Conservation (phyloP, 441 rosid genomes). For the Pelargonium fulgidum region DNA sequence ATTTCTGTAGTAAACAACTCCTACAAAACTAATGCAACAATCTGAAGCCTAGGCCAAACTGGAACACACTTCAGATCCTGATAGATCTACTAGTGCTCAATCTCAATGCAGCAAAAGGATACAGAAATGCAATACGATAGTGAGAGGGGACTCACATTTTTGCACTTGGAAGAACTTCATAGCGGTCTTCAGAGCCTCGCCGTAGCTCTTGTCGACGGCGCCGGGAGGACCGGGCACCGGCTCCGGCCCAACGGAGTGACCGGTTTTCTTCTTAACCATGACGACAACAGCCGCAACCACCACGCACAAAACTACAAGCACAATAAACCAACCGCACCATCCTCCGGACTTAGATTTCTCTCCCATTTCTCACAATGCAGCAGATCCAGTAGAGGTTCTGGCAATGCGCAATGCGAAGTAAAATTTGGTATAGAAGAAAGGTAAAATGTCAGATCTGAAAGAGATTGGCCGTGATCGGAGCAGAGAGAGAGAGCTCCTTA, state of each 20-base stretch:
- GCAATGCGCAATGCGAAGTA: too few species aligned
- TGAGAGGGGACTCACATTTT: slow-evolving; percentile 42
- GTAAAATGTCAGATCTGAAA: too few species aligned
- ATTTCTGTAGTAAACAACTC: too few species aligned
- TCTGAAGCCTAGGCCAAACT: background rate
- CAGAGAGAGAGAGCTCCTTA: too few species aligned
- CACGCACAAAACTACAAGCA: slow-evolving; percentile 39
- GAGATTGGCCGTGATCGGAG: too few species aligned
- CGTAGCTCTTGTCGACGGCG: slow-evolving; percentile 63
- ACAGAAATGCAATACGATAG: background rate
- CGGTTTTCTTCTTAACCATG: slow-evolving; percentile 39
- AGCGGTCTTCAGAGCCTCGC: slow-evolving; percentile 70
- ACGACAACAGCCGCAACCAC: slow-evolving; percentile 47
- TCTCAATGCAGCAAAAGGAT: background rate
- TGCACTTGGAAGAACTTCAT: slow-evolving; percentile 84
- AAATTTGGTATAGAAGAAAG: too few species aligned
- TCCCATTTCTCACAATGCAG: slow-evolving; percentile 31
- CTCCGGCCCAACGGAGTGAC: slow-evolving; percentile 21
- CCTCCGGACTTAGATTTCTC: slow-evolving; percentile 53
- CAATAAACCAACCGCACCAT: slow-evolving; percentile 55
- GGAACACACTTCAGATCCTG: background rate
- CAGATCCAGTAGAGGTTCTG: too few species aligned
- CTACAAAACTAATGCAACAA: background rate
- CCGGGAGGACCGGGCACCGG: slow-evolving; percentile 70
- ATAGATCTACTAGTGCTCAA: background rate